phyloP scores from a whole-genome alignment of 2,329 filamentous ascomycete genomes.

The Eutypella sp. region DNA sequence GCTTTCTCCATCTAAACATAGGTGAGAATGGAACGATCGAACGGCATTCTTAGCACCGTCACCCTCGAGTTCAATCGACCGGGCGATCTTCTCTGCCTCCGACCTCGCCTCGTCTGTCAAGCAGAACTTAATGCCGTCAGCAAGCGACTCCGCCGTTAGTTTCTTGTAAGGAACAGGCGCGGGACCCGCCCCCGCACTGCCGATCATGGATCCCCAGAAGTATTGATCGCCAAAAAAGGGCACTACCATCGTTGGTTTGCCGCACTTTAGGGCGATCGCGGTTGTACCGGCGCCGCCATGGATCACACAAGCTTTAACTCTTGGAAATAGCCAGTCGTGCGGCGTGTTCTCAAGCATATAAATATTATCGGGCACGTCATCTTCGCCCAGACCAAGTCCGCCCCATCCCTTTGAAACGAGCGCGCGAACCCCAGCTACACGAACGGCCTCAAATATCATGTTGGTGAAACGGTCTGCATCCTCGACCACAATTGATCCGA shows the following conservation, averaged over 20 bases:
- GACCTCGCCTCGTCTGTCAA: slow-evolving; percentile 55
- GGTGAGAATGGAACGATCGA: slow-evolving; percentile 57
- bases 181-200: slow-evolving; percentile 59
- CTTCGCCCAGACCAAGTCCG: slow-evolving; percentile 59
- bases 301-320: slow-evolving; percentile 62
- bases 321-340: slow-evolving; percentile 73
- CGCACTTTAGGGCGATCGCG: slow-evolving; percentile 67
- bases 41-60: slow-evolving; percentile 69
- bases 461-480: slow-evolving; percentile 63
- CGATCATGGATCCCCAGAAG: slow-evolving; percentile 72
- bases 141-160: slow-evolving; percentile 57
- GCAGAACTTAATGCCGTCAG: slow-evolving; percentile 66
- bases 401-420: slow-evolving; percentile 75
- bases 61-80: slow-evolving; percentile 56
- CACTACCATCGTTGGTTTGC: slow-evolving; percentile 68
- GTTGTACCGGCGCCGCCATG: slow-evolving; percentile 77
- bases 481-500: slow-evolving; percentile 72
- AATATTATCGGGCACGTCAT: slow-evolving; percentile 56
- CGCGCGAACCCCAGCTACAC: slow-evolving; percentile 61
- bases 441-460: slow-evolving; percentile 66
- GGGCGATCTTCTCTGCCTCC: slow-evolving; percentile 55
- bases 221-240: slow-evolving; percentile 78
- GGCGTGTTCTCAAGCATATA: slow-evolving; percentile 71
- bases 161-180: slow-evolving; percentile 64
- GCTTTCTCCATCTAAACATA: slow-evolving; percentile 46